phyloP scores from a whole-genome alignment of 139 green algal genomes.

The Yamagishiella unicocca region DNA sequence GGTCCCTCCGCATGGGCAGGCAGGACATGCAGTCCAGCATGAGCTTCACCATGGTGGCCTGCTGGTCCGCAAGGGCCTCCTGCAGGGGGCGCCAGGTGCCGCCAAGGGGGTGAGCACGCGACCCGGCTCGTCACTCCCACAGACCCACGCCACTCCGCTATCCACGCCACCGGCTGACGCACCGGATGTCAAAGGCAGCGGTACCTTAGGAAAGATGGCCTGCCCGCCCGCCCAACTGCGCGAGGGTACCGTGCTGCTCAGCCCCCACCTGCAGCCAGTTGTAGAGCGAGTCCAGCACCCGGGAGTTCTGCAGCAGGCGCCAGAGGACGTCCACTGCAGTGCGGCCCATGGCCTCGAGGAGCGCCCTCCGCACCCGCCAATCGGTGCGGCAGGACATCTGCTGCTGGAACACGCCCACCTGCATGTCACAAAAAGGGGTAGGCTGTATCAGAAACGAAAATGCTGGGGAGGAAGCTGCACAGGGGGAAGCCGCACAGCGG shows the following conservation, averaged over 20 bases:
- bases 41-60: constrained; percentile 35
- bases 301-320: constrained; percentile 23
- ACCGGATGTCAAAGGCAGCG: no score
- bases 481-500: no score
- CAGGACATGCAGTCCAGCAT: constrained; percentile 1
- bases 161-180: no score
- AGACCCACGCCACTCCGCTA: no score
- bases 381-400: background rate
- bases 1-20: constrained; percentile 33
- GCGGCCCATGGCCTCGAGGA: constrained; percentile 21
- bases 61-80: constrained; percentile 13
- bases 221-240: no score
- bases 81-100: background rate
- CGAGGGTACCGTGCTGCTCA: no score
- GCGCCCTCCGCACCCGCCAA: constrained; percentile 19
- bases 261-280: constrained; percentile 18
- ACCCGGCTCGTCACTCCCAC: no score
- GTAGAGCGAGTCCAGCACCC: constrained; percentile 32
- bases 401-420: constrained; percentile 41
- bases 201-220: no score
- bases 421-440: background rate
- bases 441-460: no score
- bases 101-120: no score
- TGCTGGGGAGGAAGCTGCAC: no score
- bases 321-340: constrained; percentile 13